Base-by-base conservation (phyloP, 139 green algal species). In the Ulvella scutata region DNA sequence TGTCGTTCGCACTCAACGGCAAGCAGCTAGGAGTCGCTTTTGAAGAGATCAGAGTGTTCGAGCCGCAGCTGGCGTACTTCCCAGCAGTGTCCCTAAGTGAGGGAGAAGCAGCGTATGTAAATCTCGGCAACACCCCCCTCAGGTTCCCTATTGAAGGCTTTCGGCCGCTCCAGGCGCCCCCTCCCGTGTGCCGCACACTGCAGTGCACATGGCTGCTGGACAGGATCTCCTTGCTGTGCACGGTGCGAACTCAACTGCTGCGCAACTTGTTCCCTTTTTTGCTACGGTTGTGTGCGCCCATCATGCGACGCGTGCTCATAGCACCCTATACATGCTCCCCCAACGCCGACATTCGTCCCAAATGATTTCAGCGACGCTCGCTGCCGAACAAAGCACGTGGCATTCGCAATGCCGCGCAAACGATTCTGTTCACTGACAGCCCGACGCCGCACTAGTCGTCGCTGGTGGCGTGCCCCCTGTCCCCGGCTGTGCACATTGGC, bases 1-100 rank as follows among this genome's bases (percentile, higher is more conserved):
- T 44, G 31, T 84, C 77, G 3, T 98, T 94, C 79, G 86, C 77
- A 38, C 83, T 91, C 51, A 98, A 98, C 73, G 93, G 93, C 17
- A 59, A 75, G 1, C 59, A 75, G 35, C 51, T 97, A 77, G 93
- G 93, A 4, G 83, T 90, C 10, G 93, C 93, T 2, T 97, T 91
- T 77, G 31, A 33, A 26, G 60, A 77, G 4, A 81, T 95, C 4
- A 79, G 84, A 34, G 83, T 77, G 4, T 38, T 90, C 75, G 76
- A 83, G 77, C 80, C 75, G 21, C 38, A 75, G 40, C 77, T 91
- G 38, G 90, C 84, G 6, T 96, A 95, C 84, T 95, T 93, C 74
- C 90, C 91, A 4, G 92, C 90, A 6, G 61, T 96, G 36, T 90
- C 78, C 35, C 78, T 97, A 4, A 92, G 85, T 7, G 82, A 91